Evolutionary conservation across 1,284 basidiomycete species (phyloP).

Genomic region (Ceratobasidium sp.): DNA sequence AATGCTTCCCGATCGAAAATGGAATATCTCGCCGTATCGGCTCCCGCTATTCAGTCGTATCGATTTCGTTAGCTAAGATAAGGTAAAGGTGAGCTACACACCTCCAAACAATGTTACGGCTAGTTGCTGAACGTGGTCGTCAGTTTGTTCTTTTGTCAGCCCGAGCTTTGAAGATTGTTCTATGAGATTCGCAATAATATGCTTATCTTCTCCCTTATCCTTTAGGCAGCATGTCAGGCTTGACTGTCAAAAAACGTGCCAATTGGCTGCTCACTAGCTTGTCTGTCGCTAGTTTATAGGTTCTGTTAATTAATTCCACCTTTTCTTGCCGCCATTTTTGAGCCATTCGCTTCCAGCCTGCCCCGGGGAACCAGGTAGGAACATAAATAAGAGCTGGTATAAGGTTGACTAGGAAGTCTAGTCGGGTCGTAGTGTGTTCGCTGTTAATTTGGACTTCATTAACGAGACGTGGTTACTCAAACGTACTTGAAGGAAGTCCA

Average conservation of each 20-base stretch:
- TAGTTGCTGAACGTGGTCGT: neutral
- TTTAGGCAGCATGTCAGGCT: too few relatives aligned
- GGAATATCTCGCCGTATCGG: neutral
- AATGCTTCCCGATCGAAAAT: too few relatives aligned
- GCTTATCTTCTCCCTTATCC: neutral
- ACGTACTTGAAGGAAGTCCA: neutral
- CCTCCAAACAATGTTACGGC: neutral
- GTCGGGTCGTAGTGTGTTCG: too few relatives aligned
- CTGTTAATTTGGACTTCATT: neutral
- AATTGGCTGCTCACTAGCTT: neutral
- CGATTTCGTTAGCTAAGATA: neutral
- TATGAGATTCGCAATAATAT: neutral
- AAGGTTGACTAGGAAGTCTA: slow-evolving; percentile 11
- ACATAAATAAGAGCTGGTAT: neutral
- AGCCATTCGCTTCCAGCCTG: neutral
- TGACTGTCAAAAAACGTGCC: too few relatives aligned
- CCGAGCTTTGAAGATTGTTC: neutral
- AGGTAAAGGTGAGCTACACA: neutral
- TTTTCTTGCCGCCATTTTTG: neutral
- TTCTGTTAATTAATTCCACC: neutral
- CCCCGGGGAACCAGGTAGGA: slow-evolving; percentile 8
- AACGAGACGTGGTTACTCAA: too few relatives aligned
- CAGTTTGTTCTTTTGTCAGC: neutral
- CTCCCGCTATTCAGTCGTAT: neutral
- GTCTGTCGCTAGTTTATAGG: neutral